Conservation (phyloP, 176 grass and related monocot species). For the Avena sativa region DNA sequence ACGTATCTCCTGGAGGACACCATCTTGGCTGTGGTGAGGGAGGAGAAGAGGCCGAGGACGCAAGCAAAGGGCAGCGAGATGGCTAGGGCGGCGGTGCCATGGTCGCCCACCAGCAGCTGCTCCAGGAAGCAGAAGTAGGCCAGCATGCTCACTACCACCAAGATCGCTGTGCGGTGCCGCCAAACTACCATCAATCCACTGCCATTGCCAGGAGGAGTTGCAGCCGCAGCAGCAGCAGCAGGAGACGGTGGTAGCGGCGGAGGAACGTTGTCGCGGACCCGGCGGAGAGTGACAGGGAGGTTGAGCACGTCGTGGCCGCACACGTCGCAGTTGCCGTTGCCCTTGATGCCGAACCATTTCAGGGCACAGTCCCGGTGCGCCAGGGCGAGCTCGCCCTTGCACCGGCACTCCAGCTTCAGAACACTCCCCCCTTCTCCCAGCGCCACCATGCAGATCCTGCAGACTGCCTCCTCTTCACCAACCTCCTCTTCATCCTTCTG, state of each 20-base stretch:
- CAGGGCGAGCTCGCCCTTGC: slow-evolving; percentile 78
- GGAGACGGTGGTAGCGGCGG: neutral
- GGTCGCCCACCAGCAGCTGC: slow-evolving; percentile 63
- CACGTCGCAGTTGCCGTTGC: slow-evolving; percentile 71
- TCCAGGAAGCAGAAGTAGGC: slow-evolving; percentile 85
- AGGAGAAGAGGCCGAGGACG: slow-evolving; percentile 57
- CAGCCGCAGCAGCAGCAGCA: neutral
- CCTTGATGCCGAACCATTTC: slow-evolving; percentile 80
- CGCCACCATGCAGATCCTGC: slow-evolving; percentile 70
- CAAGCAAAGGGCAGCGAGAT: slow-evolving; percentile 51
- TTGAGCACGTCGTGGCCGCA: slow-evolving; percentile 70
- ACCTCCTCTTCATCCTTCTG: slow-evolving; percentile 29
- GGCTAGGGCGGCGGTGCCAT: slow-evolving; percentile 48
- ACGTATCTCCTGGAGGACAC: slow-evolving; percentile 44
- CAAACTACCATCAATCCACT: slow-evolving; percentile 29
- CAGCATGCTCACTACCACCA: slow-evolving; percentile 63
- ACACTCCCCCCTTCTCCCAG: slow-evolving; percentile 48
- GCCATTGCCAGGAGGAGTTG: neutral
- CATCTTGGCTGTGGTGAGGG: slow-evolving; percentile 47
- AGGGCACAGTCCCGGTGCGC: slow-evolving; percentile 65
- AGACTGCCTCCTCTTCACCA: slow-evolving; percentile 64
- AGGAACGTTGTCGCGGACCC: neutral
- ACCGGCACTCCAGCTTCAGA: slow-evolving; percentile 75
- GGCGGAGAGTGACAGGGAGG: slow-evolving; percentile 69
- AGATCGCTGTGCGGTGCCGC: slow-evolving; percentile 52